Evolutionary conservation across 345 rosid genomes (phyloP), one percentile per base, ranked within the genome.

Genomic region (Rubroshorea leprosula): DNA sequence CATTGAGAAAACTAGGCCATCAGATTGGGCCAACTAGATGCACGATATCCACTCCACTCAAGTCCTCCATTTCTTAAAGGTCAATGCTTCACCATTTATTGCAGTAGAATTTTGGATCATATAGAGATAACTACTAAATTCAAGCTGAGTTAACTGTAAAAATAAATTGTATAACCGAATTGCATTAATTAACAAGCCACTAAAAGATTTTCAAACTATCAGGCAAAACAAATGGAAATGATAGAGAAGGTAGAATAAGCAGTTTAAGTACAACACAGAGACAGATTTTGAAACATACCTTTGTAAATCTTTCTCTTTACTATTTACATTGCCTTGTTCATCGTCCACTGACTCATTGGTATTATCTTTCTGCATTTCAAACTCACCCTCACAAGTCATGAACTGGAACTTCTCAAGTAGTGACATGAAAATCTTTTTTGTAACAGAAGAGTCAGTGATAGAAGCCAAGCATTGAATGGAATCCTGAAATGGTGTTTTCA

Each of bases 391-490:
- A 27, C 60, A 70, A 70, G 73, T 67, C n/a, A 77, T 65, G 57
- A 80, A 55, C 66, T 77, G 73, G 75, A 80, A 71, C 71, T 81
- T 86, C 76, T 77, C 65, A 58, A 83, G 78, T 74, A 74, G 60
- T 54, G 86, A 82, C 24, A 67, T 60, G 6, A 89, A 77, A 69
- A 79, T 79, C 38, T 64, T 80, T 78, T 80, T 79, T 58, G 77
- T 79, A 55, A 75, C 38, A 23, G 94, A 87, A 61, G 90, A 83
- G 73, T 87, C 87, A 14, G 78, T 57, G 19, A 90, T 74, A 56
- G 88, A 84, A 76, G 97, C 96, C 74, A 89, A 66, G 83, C 86
- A 87, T 66, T 82, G 80, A 57, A 87, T 70, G 57, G 96, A 85
- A 74, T 82, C 91, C 98, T 92, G 84, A 58, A 63, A 68, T 68